phyloP scores from a whole-genome alignment of 2,329 filamentous ascomycete genomes.

The Sclerotiophoma versabilis region DNA sequence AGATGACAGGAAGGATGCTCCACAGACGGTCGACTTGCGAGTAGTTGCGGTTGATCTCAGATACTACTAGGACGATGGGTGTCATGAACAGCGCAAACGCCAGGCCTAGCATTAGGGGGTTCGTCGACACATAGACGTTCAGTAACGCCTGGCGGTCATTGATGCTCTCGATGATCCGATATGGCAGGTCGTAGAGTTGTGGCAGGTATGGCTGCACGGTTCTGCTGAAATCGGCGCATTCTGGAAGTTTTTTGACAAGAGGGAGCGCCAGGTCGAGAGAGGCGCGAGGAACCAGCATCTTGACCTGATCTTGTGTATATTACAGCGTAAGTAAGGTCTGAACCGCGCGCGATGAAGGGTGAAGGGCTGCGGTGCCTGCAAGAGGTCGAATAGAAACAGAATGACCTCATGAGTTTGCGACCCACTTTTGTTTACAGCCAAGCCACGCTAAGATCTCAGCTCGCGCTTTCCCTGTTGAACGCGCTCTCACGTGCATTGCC shows the following conservation, averaged over 20 bases:
- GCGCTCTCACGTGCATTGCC: slow-evolving; percentile 47
- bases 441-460: slow-evolving; percentile 1
- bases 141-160: slow-evolving; percentile 68
- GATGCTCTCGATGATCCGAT: slow-evolving; percentile 61
- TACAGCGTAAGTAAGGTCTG: not conserved
- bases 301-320: not conserved
- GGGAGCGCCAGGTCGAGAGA: slow-evolving; percentile 64
- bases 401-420: slow-evolving; percentile 32
- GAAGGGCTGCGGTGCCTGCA: not conserved
- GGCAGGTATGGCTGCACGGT: slow-evolving; percentile 82
- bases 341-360: not conserved
- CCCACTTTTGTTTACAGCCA: slow-evolving; percentile 18
- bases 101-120: slow-evolving; percentile 80
- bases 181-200: slow-evolving; percentile 58
- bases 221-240: slow-evolving; percentile 77
- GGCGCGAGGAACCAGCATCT: slow-evolving; percentile 54
- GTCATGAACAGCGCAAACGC: slow-evolving; percentile 75
- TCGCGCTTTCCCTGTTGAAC: slow-evolving; percentile 35
- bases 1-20: slow-evolving; percentile 87
- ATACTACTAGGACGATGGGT: slow-evolving; percentile 73
- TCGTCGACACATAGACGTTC: slow-evolving; percentile 80
- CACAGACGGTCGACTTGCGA: slow-evolving; percentile 95
- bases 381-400: not conserved
- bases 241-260: slow-evolving; percentile 70
- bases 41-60: slow-evolving; percentile 90